Evolutionary conservation across 139 green algal genomes (phyloP).

Genomic region (Trebouxia sp.): DNA sequence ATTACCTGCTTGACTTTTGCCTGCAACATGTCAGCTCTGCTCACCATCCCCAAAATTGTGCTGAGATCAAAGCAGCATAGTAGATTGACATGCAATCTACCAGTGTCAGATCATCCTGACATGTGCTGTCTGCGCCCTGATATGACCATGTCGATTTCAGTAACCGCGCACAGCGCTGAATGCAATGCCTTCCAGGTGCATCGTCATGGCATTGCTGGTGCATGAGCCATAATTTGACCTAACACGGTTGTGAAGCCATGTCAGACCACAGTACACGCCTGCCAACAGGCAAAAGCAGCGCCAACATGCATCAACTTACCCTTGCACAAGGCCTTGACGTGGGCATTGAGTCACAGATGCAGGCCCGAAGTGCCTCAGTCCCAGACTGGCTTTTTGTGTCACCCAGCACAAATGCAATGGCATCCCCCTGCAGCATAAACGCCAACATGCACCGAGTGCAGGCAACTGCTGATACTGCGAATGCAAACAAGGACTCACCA

Average conservation of each 20-base stretch:
- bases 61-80: no score
- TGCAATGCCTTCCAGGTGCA: not conserved
- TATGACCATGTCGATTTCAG: not conserved
- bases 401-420: constrained; percentile 7
- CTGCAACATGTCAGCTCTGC: not conserved
- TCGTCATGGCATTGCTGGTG: not conserved
- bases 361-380: not conserved
- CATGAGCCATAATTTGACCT: constrained; percentile 11
- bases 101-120: not conserved
- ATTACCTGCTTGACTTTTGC: not conserved
- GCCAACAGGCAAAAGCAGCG: not conserved
- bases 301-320: no score
- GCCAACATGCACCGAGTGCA: not conserved
- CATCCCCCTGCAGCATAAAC: not conserved
- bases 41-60: no score
- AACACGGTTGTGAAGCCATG: not conserved
- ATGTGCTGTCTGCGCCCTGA: not conserved
- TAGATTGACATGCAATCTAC: not conserved
- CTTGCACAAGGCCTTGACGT: not conserved
- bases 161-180: not conserved
- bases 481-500: no score
- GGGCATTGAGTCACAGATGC: not conserved
- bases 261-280: not conserved
- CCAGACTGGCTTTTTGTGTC: not conserved
- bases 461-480: no score